phyloP scores from a whole-genome alignment of 139 green algal genomes.

The Chlamydomonas sphaeroides region DNA sequence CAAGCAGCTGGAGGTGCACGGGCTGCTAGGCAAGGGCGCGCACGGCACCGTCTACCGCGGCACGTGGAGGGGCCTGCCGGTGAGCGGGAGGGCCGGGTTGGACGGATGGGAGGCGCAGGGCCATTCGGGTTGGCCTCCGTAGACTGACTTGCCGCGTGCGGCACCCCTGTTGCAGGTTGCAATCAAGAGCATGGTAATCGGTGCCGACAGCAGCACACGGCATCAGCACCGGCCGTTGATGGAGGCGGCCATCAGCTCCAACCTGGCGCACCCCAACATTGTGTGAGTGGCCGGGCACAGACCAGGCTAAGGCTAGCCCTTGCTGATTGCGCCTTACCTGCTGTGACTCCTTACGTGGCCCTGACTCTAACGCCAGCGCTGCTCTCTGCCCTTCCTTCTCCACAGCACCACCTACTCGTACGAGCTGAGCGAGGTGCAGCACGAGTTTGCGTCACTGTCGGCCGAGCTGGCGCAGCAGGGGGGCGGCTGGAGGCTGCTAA shows the following conservation, averaged over 20 bases:
- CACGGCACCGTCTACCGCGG: constrained; percentile 44
- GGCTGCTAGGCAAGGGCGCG: constrained; percentile 38
- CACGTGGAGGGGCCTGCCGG: constrained; percentile 35
- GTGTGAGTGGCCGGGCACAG: constrained; percentile 42
- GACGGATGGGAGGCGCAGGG: too few relatives aligned
- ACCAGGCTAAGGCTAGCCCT: too few relatives aligned
- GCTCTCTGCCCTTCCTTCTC: background rate
- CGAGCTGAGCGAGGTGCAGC: constrained; percentile 34
- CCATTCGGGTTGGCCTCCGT: too few relatives aligned
- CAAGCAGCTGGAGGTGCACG: constrained; percentile 35
- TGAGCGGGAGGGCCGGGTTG: too few relatives aligned
- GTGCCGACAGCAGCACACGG: background rate
- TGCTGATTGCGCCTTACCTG: background rate
- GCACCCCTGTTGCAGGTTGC: too few relatives aligned
- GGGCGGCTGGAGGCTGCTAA: constrained; percentile 42
- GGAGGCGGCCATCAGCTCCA: constrained; percentile 48
- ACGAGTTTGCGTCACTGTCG: constrained; percentile 28
- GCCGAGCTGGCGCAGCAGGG: constrained; percentile 31
- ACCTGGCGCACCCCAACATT: constrained; percentile 51
- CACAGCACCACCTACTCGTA: constrained; percentile 40
- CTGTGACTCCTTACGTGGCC: background rate
- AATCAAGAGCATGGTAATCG: constrained; percentile 46
- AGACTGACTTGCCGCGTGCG: too few relatives aligned
- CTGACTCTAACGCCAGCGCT: too few relatives aligned
- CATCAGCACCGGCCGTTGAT: constrained; percentile 30